Conservation (phyloP, 352 stramenopile species). For the Phytophthora sp. region DNA sequence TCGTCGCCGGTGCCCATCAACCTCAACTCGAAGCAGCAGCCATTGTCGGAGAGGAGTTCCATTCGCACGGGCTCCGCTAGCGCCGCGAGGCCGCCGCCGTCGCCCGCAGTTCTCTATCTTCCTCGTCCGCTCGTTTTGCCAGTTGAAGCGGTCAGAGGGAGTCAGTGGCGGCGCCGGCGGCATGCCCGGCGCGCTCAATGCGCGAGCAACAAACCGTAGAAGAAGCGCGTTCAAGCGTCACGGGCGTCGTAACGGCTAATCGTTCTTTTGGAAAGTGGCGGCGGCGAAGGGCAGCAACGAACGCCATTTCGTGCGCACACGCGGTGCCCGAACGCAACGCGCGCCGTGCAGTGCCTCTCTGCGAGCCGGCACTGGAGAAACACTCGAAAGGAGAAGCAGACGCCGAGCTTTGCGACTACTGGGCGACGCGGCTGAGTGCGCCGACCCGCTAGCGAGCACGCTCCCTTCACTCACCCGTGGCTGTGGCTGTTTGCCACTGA, state of each 20-base stretch:
- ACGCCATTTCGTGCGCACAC: constrained; percentile 26
- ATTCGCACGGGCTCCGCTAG: too few relatives aligned
- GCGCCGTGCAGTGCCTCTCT: too few relatives aligned
- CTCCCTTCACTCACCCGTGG: constrained; percentile 21
- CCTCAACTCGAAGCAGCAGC: not conserved
- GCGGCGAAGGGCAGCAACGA: constrained; percentile 11
- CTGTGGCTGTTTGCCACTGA: constrained; percentile 31
- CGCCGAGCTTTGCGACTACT: constrained; percentile 5
- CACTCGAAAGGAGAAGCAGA: constrained; percentile 37
- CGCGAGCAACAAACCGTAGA: constrained; percentile 29
- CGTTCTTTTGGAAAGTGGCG: constrained; percentile 28
- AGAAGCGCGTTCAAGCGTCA: constrained; percentile 32
- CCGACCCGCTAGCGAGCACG: constrained; percentile 2
- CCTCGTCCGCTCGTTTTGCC: constrained; percentile 18
- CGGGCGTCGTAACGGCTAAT: constrained; percentile 32
- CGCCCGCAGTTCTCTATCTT: constrained; percentile 22
- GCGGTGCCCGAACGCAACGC: too few relatives aligned
- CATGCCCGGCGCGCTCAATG: not conserved
- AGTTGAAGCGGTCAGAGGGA: constrained; percentile 31
- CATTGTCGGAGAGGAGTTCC: too few relatives aligned
- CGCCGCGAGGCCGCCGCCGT: too few relatives aligned
- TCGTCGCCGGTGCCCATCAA: constrained; percentile 27
- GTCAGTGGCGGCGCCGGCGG: constrained; percentile 19
- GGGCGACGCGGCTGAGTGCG: too few relatives aligned
- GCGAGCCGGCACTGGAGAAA: constrained; percentile 9